Base-by-base conservation (phyloP, 2,329 filamentous ascomycete genomes). In the Cladosporium sp. region DNA sequence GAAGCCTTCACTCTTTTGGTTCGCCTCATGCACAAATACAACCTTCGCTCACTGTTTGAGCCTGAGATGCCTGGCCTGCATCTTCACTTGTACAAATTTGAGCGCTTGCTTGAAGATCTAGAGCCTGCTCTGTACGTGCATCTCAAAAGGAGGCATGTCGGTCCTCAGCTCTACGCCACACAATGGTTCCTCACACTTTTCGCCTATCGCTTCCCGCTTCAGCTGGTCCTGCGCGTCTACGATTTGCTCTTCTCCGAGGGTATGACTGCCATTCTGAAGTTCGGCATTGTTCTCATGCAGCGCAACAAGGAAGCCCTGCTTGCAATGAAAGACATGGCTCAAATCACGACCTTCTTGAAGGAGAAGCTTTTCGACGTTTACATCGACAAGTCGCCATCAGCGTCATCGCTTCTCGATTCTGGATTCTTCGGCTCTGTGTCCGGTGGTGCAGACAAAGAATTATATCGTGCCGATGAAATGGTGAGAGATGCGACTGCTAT, bases 131-230 rank as follows among this genome's bases (percentile, higher is more conserved):
- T 99, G 6, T 97, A 96, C 75, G 97, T 93, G 71, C 94, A 99
- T 73, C 83, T 99, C 57, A 89, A 90, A 68, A 87, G 94, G 58
- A 85, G 89, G 57, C 87, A 90, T 63, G 94, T 99, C 56, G 89
- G 89, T 8, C 89, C 94, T 0, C 91, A 96, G 69, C 81, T 99
- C 8, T 99, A 99, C 71, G 94, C 94, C 44, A 99, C 94, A 0
- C 94, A 99, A 73, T 99, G 94, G 94, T 99, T 99, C 75, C 82
- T 99, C 50, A 99, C 94, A 0, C 81, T 99, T n/a, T 99, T 99
- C 70, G 91, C 93, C 32, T 99, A 99, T 73, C 89, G 95, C 40
- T 99, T 99, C 73, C 94, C 94, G 8, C 81, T 99, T 7, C 94
- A 99, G 70, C 84, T 99, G 9, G 94, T 99, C 6, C 86, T 99